phyloP scores from a whole-genome alignment of 225 moss, liverwort and hornwort species.

The Pseudisothecium myosuroides region DNA sequence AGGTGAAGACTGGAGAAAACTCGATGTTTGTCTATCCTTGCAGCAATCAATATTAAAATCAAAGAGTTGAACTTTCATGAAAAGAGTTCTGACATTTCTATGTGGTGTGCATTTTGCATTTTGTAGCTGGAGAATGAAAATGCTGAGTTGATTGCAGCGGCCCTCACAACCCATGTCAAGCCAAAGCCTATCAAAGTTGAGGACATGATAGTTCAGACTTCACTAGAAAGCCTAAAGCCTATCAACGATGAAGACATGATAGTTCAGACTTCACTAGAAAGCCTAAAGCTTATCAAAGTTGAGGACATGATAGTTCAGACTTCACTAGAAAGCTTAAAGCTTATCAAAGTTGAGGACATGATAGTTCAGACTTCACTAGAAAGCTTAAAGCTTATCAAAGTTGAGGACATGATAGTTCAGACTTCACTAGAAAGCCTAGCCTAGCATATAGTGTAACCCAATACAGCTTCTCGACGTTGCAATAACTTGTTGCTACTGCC shows the following conservation, averaged over 20 bases:
- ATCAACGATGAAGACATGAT: constrained; percentile 1
- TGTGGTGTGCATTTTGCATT: not conserved
- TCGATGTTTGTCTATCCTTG: not conserved
- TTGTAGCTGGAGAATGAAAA: constrained; percentile 67
- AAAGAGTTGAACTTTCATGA: not conserved
- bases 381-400: not conserved
- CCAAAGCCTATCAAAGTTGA: not conserved
- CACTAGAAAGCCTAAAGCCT: not conserved
- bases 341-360: constrained; percentile 1
- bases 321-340: not conserved
- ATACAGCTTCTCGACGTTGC: not conserved
- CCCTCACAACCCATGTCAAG: constrained; percentile 22
- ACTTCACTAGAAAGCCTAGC: not conserved
- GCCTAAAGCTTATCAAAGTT: not conserved
- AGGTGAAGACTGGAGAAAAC: not conserved
- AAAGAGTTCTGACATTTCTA: not conserved
- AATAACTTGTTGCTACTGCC: constrained; percentile 20
- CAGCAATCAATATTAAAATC: not conserved
- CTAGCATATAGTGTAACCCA: not conserved
- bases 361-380: not conserved
- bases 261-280: not conserved
- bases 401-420: constrained; percentile 2
- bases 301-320: not conserved
- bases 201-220: not conserved
- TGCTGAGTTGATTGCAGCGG: constrained; percentile 37